phyloP scores from a whole-genome alignment of 805 yeast genomes.

The Starmerella geochares region DNA sequence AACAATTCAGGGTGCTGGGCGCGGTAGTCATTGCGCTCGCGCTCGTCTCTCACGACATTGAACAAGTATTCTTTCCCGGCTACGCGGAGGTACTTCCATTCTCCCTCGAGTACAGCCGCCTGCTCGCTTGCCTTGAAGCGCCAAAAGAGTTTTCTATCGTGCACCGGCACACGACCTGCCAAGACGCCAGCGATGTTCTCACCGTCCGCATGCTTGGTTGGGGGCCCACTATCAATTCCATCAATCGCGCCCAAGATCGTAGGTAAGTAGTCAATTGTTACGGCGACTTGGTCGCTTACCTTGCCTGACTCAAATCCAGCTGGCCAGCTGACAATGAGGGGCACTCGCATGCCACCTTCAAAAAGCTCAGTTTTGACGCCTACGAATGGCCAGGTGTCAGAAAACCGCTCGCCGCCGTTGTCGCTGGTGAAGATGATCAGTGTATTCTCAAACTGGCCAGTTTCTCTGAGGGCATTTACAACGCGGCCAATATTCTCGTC shows the following conservation, averaged over 20 bases:
- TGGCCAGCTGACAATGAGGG: constrained; percentile 42
- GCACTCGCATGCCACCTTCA: constrained; percentile 54
- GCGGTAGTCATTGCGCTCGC: constrained; percentile 42
- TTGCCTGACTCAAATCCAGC: constrained; percentile 25
- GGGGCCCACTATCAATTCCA: constrained; percentile 37
- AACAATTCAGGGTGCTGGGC: constrained; percentile 33
- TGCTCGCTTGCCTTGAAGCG: constrained; percentile 23
- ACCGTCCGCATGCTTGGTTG: constrained; percentile 41
- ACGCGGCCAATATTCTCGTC: constrained; percentile 46
- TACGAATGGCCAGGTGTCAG: constrained; percentile 45
- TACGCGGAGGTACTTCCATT: constrained; percentile 23
- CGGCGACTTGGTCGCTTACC: constrained; percentile 35
- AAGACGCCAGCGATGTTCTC: constrained; percentile 31
- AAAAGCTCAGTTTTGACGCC: constrained; percentile 48
- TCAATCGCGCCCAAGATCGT: constrained; percentile 38
- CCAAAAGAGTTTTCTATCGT: constrained; percentile 23
- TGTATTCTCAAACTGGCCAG: constrained; percentile 45
- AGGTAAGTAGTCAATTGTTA: constrained; percentile 53
- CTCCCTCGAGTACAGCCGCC: constrained; percentile 22
- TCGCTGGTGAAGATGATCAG: constrained; percentile 50
- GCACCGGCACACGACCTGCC: constrained; percentile 27
- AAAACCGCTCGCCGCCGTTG: constrained; percentile 55
- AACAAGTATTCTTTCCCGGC: constrained; percentile 24
- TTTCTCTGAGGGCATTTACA: constrained; percentile 35
- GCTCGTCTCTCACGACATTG: constrained; percentile 37